Conservation (phyloP, 148 eudicot species). For the Limonium bicolor region DNA sequence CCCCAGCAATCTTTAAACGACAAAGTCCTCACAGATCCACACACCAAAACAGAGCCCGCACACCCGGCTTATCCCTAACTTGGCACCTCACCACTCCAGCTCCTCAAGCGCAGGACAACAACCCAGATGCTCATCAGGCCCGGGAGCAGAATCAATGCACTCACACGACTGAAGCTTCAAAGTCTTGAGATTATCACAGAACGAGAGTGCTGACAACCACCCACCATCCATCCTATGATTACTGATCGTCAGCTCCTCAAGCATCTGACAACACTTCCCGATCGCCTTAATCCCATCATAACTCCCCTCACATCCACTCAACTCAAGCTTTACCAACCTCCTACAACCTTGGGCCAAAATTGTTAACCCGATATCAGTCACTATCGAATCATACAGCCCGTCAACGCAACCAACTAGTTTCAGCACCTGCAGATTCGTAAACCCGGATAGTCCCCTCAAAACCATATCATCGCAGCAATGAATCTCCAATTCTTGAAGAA, state of each 20-base stretch:
- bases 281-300: slow-evolving; percentile 93
- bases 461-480: slow-evolving; percentile 44
- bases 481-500: slow-evolving; percentile 67
- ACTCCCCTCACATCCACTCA: slow-evolving; percentile 88
- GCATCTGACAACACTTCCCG: slow-evolving; percentile 92
- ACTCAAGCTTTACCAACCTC: slow-evolving; percentile 70
- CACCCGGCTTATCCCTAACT: slow-evolving; percentile 44
- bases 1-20: slow-evolving; percentile 82
- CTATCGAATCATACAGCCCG: slow-evolving; percentile 46
- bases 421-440: slow-evolving; percentile 67
- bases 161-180: slow-evolving; percentile 52
- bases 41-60: slow-evolving; percentile 60
- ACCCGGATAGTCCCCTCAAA: slow-evolving; percentile 37
- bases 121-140: slow-evolving; percentile 75
- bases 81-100: slow-evolving; percentile 62
- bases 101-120: slow-evolving; percentile 60
- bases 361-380: slow-evolving; percentile 83
- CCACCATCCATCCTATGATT: slow-evolving; percentile 81
- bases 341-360: slow-evolving; percentile 84
- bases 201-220: slow-evolving; percentile 75
- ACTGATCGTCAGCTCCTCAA: slow-evolving; percentile 64
- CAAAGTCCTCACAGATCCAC: slow-evolving; percentile 45
- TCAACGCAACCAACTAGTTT: slow-evolving; percentile 42
- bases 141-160: slow-evolving; percentile 52
- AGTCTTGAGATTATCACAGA: slow-evolving; percentile 73